These are phyloP conservation scores for Paratinospora sagittata DNA, from an alignment of 164 flowering plant genomes.

Conservation along the genomic window DNA sequence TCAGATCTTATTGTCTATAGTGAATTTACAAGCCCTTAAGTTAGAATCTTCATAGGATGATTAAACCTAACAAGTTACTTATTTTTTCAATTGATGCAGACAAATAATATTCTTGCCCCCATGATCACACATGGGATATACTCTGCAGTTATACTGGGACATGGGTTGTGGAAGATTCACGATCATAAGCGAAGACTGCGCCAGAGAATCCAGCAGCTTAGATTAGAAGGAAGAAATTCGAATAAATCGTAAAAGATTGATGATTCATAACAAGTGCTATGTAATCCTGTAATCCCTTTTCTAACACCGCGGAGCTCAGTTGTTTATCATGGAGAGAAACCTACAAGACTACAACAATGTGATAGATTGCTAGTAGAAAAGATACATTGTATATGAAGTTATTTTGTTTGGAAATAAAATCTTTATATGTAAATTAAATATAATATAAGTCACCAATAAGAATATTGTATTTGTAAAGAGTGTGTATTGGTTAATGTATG, in stretches of 20 bases:
- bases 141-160: conserved; percentile 74
- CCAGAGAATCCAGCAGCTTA: conserved; percentile 65
- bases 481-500: background rate
- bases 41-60: background rate
- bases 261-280: background rate
- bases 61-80: background rate
- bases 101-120: conserved; percentile 75
- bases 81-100: conserved; percentile 29
- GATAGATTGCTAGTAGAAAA: background rate
- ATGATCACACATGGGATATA: conserved; percentile 96
- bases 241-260: conserved; percentile 18
- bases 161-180: conserved; percentile 87
- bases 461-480: background rate
- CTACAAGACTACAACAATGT: background rate
- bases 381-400: background rate
- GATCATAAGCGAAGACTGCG: conserved; percentile 67
- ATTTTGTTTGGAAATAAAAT: background rate
- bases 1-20: background rate
- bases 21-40: background rate
- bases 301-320: background rate
- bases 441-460: background rate
- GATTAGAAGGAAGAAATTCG: conserved; percentile 38
- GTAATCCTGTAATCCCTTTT: background rate
- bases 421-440: background rate
- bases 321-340: background rate